Evolutionary conservation across 2,329 filamentous ascomycete species (phyloP).

Genomic region (Stromatinia cepivora): DNA sequence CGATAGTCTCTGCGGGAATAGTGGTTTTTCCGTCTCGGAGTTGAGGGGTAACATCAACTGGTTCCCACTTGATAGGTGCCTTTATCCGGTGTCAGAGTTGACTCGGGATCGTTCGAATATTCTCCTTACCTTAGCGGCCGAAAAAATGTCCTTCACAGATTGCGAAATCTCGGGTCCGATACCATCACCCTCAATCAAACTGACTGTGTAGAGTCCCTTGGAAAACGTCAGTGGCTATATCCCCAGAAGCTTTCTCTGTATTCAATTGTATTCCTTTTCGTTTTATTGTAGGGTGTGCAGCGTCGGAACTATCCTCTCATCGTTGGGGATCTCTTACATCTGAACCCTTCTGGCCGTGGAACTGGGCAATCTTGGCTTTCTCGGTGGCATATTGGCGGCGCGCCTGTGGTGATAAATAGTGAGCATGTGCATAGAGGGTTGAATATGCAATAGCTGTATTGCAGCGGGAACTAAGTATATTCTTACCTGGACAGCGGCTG

Average conservation of each 20-base stretch:
- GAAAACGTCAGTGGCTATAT: slow-evolving; percentile 30
- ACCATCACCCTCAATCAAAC: slow-evolving; percentile 97
- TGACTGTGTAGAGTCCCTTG: slow-evolving; percentile 93
- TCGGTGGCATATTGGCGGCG: slow-evolving; percentile 63
- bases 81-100: slow-evolving; percentile 44
- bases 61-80: slow-evolving; percentile 95
- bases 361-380: slow-evolving; percentile 79
- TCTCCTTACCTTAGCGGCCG: slow-evolving; percentile 78
- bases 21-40: slow-evolving; percentile 94
- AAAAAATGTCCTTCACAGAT: slow-evolving; percentile 98
- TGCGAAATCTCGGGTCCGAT: slow-evolving; percentile 98
- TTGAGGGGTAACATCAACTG: slow-evolving; percentile 91
- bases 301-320: slow-evolving; percentile 22
- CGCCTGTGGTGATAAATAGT: slow-evolving; percentile 44
- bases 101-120: slow-evolving; percentile 20
- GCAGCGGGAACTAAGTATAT: slow-evolving; percentile 20
- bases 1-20: slow-evolving; percentile 89
- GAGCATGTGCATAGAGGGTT: slow-evolving; percentile 25
- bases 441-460: slow-evolving; percentile 22
- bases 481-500: slow-evolving; percentile 58
- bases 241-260: slow-evolving; percentile 11
- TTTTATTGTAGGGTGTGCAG: not conserved
- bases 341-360: slow-evolving; percentile 84
- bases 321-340: slow-evolving; percentile 62
- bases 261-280: slow-evolving; percentile 34